A percentile compares a stretch with the other conserved stretches of the same genome.
Evolutionary conservation across 192 early-diverging fungal genomes (phyloP).

Genomic region (Entophlyctis luteolus): DNA sequence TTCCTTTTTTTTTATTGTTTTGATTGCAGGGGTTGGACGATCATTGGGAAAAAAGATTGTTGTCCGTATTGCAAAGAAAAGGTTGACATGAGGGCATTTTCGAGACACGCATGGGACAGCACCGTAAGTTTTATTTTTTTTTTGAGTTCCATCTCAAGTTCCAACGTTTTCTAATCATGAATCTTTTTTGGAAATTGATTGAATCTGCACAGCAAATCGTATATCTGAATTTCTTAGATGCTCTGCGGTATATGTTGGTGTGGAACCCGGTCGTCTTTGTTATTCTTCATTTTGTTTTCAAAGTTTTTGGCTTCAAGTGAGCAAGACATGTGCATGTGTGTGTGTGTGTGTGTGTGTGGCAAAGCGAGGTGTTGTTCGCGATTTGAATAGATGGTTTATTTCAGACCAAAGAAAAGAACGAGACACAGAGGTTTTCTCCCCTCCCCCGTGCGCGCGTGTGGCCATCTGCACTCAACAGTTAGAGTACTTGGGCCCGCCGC

Average conservation of each 20-base stretch:
- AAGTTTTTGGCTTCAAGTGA: slow-evolving; percentile 45
- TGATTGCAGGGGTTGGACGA: slow-evolving; percentile 41
- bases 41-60: slow-evolving; percentile 54
- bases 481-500: slow-evolving; percentile 77
- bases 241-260: slow-evolving; percentile 48
- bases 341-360: too few relatives aligned
- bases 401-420: too few relatives aligned
- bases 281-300: slow-evolving; percentile 45
- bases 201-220: slow-evolving; percentile 28
- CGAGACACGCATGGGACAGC: slow-evolving; percentile 52
- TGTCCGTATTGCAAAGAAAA: slow-evolving; percentile 60
- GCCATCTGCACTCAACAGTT: too few relatives aligned
- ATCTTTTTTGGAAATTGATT: too few relatives aligned
- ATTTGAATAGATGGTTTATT: too few relatives aligned
- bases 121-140: too few relatives aligned
- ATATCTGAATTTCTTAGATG: slow-evolving; percentile 47
- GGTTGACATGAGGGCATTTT: slow-evolving; percentile 46
- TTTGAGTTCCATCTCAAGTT: not conserved
- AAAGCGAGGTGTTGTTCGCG: too few relatives aligned
- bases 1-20: slow-evolving; percentile 3
- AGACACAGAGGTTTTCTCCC: too few relatives aligned
- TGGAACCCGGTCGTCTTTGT: slow-evolving; percentile 54
- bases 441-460: too few relatives aligned
- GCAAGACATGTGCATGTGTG: too few relatives aligned
- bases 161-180: not conserved